phyloP scores from a whole-genome alignment of 2,329 filamentous ascomycete species.

The Macroventuria anomochaeta region DNA sequence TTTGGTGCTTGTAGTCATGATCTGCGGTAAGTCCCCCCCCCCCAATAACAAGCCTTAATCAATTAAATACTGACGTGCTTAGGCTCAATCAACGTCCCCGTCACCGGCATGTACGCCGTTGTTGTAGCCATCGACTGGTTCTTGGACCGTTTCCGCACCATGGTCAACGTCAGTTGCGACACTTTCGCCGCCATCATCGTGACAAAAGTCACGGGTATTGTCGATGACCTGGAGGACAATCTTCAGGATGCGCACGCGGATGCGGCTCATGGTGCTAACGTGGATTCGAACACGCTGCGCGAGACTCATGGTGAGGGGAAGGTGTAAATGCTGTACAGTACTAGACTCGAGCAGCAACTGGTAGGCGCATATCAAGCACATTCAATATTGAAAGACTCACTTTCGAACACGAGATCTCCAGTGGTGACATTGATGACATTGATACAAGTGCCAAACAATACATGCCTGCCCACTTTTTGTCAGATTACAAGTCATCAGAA shows the following conservation, averaged over 20 bases:
- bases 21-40: conserved; percentile 45
- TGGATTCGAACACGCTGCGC: conserved; percentile 15
- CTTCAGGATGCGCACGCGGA: conserved; percentile 21
- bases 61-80: not conserved
- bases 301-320: conserved; percentile 18
- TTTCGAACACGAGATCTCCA: too few species aligned
- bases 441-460: too few species aligned
- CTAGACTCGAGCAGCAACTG: too few species aligned
- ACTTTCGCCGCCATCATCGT: conserved; percentile 54
- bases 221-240: conserved; percentile 24
- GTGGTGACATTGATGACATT: too few species aligned
- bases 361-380: too few species aligned
- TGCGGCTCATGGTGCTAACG: conserved; percentile 2
- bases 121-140: conserved; percentile 64
- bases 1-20: conserved; percentile 61
- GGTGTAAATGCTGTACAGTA: conserved; percentile 4
- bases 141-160: conserved; percentile 62
- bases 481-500: too few species aligned
- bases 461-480: too few species aligned
- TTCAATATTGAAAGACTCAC: too few species aligned
- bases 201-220: conserved; percentile 49
- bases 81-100: conserved; percentile 50
- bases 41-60: not conserved
- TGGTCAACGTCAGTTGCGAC: conserved; percentile 60
- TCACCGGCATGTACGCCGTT: conserved; percentile 60